These are phyloP conservation scores for Paxillus ammoniavirescens DNA, from an alignment of 768 basidiomycete species.

Conservation along the genomic window DNA sequence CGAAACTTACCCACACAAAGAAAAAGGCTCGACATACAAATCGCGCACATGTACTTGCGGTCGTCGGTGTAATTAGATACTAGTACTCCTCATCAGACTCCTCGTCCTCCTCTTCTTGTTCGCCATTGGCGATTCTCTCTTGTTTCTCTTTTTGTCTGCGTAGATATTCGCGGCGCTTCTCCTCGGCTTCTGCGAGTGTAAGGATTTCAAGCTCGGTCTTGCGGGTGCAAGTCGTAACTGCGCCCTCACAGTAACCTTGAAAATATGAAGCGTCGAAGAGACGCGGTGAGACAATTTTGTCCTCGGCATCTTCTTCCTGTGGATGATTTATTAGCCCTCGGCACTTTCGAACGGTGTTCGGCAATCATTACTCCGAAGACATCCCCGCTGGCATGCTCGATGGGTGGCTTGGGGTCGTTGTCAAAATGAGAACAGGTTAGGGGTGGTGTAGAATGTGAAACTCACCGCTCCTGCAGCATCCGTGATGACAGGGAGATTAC, in stretches of 20 bases:
- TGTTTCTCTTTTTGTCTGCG: slow-evolving; percentile 4
- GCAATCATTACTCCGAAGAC: slow-evolving; percentile 1
- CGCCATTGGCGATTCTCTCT: slow-evolving; percentile 9
- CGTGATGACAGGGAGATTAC: slow-evolving; percentile 18
- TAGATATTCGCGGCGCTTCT: slow-evolving; percentile 1
- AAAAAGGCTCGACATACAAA: no score
- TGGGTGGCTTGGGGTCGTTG: slow-evolving; percentile 11
- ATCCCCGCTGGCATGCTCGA: slow-evolving; percentile 16
- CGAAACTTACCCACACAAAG: no score
- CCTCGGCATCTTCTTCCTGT: slow-evolving; percentile 23
- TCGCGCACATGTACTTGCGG: no score
- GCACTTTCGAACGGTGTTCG: not conserved
- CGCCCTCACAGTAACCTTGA: slow-evolving; percentile 22
- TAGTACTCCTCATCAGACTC: slow-evolving; percentile 5
- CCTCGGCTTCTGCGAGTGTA: slow-evolving; percentile 17
- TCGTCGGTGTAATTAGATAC: no score
- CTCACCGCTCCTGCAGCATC: slow-evolving; percentile 23
- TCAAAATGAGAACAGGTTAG: not conserved
- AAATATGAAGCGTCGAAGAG: slow-evolving; percentile 24
- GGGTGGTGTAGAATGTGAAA: not conserved
- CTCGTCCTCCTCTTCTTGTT: slow-evolving; percentile 10
- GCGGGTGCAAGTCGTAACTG: slow-evolving; percentile 19
- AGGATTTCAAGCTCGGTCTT: slow-evolving; percentile 22
- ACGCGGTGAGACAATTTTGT: slow-evolving; percentile 18
- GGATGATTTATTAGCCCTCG: not conserved